A percentile compares a stretch with the other conserved stretches of the same genome.
Evolutionary conservation across 2,329 filamentous ascomycete species (phyloP).

Genomic region (Colletotrichum lentis): DNA sequence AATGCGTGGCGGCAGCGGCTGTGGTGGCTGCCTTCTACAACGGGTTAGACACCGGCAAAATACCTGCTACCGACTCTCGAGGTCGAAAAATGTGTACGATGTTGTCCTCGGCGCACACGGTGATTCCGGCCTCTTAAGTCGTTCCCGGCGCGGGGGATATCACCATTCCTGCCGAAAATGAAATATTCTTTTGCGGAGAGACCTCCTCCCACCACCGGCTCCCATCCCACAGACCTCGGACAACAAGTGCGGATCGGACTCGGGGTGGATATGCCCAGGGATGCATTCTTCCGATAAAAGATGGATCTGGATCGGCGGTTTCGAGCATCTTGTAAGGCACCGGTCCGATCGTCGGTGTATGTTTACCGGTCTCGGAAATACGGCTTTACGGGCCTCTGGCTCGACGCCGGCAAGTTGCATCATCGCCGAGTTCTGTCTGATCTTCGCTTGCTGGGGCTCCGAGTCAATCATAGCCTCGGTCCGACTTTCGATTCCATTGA

Average conservation of each 20-base stretch:
- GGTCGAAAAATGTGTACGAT: neutral
- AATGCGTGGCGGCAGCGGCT: too few species aligned
- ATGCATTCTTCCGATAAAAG: neutral
- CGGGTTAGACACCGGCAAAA: too few species aligned
- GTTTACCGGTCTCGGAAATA: neutral
- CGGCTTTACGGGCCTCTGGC: neutral
- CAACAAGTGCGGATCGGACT: neutral
- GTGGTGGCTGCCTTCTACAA: too few species aligned
- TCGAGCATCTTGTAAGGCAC: too few species aligned
- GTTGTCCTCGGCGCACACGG: neutral
- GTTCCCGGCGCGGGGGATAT: neutral
- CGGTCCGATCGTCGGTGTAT: neutral
- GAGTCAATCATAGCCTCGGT: neutral
- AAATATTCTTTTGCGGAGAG: neutral
- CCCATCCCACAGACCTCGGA: neutral
- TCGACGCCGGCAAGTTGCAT: neutral
- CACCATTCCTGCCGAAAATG: neutral
- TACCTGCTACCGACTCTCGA: too few species aligned
- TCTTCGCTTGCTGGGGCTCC: neutral
- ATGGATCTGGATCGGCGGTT: neutral
- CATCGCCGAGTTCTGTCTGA: neutral
- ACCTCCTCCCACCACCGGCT: neutral
- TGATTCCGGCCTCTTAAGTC: neutral
- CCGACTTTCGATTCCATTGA: neutral
- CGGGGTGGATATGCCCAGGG: neutral